These are phyloP conservation scores for Zangia roseola DNA, from an alignment of 768 basidiomycete species.

Conservation along the genomic window DNA sequence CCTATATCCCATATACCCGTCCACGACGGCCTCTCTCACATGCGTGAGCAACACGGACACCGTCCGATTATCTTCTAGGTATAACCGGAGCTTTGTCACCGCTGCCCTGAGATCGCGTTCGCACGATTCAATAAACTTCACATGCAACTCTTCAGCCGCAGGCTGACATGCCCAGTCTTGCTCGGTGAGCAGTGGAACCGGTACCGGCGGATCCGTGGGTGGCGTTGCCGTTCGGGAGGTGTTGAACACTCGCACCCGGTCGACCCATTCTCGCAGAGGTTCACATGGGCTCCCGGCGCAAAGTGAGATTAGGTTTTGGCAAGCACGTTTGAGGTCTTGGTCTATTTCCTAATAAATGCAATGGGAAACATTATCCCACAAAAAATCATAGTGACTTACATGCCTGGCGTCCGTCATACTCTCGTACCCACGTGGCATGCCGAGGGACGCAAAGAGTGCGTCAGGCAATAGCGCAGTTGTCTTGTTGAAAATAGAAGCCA, in stretches of 20 bases:
- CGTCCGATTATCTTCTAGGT: conserved; percentile 79
- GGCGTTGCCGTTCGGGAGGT: conserved; percentile 19
- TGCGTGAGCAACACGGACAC: conserved; percentile 77
- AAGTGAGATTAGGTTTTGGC: conserved; percentile 76
- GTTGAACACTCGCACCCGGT: conserved; percentile 42
- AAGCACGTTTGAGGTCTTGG: conserved; percentile 76
- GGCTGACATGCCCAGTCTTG: conserved; percentile 54
- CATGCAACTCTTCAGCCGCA: conserved; percentile 48
- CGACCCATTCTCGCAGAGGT: conserved; percentile 64
- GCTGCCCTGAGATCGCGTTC: conserved; percentile 53
- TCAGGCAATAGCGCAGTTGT: conserved; percentile 54
- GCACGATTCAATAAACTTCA: conserved; percentile 52
- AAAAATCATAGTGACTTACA: conserved; percentile 39
- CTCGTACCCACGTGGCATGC: conserved; percentile 60
- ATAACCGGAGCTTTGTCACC: conserved; percentile 65
- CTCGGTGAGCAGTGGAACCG: conserved; percentile 29
- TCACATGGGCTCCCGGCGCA: conserved; percentile 57
- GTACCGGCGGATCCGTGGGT: conserved; percentile 15
- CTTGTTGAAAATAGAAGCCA: conserved; percentile 32
- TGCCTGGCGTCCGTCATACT: conserved; percentile 70
- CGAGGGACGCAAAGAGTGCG: conserved; percentile 67
- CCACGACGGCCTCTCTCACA: conserved; percentile 69
- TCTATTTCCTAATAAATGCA: conserved; percentile 87
- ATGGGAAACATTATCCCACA: neutral
- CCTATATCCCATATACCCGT: conserved; percentile 72